Conservation (phyloP, 495 filamentous ascomycete species). For the Aspergillus panamensis region DNA sequence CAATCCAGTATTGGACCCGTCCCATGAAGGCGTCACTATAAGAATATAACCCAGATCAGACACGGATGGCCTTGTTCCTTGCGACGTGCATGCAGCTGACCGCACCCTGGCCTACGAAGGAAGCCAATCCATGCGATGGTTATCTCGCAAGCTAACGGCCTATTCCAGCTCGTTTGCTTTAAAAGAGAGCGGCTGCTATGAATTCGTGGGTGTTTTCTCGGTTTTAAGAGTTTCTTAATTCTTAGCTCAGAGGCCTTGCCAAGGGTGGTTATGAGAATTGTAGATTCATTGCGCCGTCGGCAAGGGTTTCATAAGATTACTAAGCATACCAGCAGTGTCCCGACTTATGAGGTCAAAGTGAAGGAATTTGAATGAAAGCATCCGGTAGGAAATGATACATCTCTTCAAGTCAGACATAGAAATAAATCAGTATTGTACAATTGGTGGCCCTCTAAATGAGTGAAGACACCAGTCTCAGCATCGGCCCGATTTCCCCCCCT, state of each 20-base stretch:
- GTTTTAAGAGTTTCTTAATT: no score
- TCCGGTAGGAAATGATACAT: background rate
- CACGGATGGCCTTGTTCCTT: background rate
- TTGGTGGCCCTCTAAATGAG: slow-evolving; percentile 11
- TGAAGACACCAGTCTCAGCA: slow-evolving; percentile 8
- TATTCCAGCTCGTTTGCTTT: background rate
- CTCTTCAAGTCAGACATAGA: background rate
- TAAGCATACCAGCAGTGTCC: no score
- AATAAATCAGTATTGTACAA: slow-evolving; percentile 28
- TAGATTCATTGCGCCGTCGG: no score
- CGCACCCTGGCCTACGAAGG: background rate
- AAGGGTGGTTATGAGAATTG: no score
- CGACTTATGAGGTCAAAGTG: no score
- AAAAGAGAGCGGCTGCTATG: no score
- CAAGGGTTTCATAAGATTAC: no score
- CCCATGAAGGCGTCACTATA: background rate
- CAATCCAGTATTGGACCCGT: no score
- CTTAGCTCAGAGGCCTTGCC: no score
- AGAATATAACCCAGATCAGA: background rate
- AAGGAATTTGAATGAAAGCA: no score
- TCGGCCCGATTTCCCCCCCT: slow-evolving; percentile 2
- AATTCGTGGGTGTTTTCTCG: no score
- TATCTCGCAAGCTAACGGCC: background rate
- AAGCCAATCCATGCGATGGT: background rate
- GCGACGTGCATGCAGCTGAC: background rate